Conservation (phyloP, 805 yeast species). For the Yarrowia sp. region DNA sequence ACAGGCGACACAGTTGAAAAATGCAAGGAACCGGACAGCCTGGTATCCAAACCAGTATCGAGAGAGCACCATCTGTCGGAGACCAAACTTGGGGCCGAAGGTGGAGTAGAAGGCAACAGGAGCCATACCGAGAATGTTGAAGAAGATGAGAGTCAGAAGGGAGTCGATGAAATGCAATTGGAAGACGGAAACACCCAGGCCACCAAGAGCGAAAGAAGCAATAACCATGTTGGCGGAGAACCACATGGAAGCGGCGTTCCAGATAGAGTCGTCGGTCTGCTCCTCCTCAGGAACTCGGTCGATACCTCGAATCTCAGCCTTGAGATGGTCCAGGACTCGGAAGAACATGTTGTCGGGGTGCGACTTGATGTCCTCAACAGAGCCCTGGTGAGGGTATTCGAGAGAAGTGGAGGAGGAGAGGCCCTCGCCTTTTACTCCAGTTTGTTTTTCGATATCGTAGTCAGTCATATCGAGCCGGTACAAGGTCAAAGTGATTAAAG, state of each 20-base stretch:
- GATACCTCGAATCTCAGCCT: conserved; percentile 67
- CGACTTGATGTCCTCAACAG: conserved; percentile 26
- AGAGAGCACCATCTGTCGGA: conserved; percentile 83
- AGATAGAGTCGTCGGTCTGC: conserved; percentile 62
- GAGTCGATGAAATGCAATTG: conserved; percentile 73
- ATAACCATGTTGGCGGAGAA: conserved; percentile 84
- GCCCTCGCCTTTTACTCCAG: conserved; percentile 14
- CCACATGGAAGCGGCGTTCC: conserved; percentile 85
- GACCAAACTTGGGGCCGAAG: conserved; percentile 80
- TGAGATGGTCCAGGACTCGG: conserved; percentile 19
- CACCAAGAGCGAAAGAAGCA: conserved; percentile 79
- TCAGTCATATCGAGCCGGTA: conserved; percentile 23
- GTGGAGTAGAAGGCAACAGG: conserved; percentile 82
- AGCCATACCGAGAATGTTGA: conserved; percentile 65
- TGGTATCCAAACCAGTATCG: conserved; percentile 73
- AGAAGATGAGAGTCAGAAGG: conserved; percentile 64
- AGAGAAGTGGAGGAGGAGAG: conserved; percentile 16
- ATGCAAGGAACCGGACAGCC: conserved; percentile 72
- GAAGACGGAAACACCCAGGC: conserved; percentile 60
- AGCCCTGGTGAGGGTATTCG: not conserved
- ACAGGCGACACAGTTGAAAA: conserved; percentile 78
- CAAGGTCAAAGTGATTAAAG: conserved; percentile 24
- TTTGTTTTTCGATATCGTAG: conserved; percentile 29
- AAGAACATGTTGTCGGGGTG: conserved; percentile 15
- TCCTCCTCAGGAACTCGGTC: conserved; percentile 79